Evolutionary conservation across 345 rosid species (phyloP), one percentile per base, ranked within the genome.

Genomic region (Durio zibethinus): DNA sequence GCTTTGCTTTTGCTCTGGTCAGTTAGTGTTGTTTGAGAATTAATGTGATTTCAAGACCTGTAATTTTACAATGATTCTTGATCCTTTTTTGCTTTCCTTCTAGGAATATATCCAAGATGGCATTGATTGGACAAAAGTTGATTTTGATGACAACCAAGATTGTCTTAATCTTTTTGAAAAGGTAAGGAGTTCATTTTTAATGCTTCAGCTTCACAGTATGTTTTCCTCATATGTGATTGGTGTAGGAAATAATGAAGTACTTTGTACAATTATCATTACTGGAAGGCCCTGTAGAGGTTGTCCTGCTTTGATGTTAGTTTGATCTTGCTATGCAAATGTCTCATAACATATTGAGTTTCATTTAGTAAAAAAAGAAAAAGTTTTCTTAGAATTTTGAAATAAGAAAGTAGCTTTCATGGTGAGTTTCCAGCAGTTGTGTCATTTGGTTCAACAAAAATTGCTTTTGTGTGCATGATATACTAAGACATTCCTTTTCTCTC

Each of bases 101-200:
- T 89, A 96, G 99, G 99, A 96, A 86, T 96, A 96, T 81, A 83
- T 93, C 77, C 98, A 93, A 80, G 99, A 96, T 87, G 99, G 99
- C 66, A 96, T 96, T 86, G 99, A 96, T 79, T 93, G 99, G 99
- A 82, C 97, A 27, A 92, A 87, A 83, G 98, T 96, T 85, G 98
- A 96, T 65, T 96, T 96, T 85, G 99, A 96, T 82, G 99, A 96
- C 87, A 96, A 96, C 80, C 97, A 96, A 83, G 94, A 90, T 78
- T 96, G 99, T 81, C 99, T 96, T 79, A 88, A 91, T 85, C 99
- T 96, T 81, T 96, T 96, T 83, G 99, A 96, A 85, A 96, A 93
- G 98, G 99, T 96, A 88, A 25, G 47, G 74, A 31, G 27, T 27
- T 53, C 42, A 27, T 48, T 7, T 67, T 54, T 67, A 27, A 35